phyloP scores from a whole-genome alignment of 129 eudicot species.

The Calendula officinalis region DNA sequence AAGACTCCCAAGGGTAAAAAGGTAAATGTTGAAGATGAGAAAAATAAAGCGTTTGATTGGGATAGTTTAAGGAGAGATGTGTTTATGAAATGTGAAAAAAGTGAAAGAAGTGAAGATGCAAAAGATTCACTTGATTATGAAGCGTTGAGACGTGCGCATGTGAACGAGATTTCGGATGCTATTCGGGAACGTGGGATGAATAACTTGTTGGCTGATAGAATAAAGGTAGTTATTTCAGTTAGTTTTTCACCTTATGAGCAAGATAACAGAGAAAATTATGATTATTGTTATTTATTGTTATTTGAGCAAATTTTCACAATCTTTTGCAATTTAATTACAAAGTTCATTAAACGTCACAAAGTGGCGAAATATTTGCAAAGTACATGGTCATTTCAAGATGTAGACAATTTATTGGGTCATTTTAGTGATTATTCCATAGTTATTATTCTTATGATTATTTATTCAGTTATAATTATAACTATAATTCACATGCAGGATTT shows the following conservation, averaged over 20 bases:
- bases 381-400: too few relatives aligned
- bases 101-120: conserved; percentile 49
- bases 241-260: too few relatives aligned
- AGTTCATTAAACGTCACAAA: too few relatives aligned
- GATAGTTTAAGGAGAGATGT: conserved; percentile 72
- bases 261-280: too few relatives aligned
- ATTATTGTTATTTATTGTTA: neutral
- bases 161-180: conserved; percentile 62
- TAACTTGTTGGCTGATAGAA: conserved; percentile 88
- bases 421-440: too few relatives aligned
- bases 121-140: conserved; percentile 88
- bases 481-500: conserved; percentile 53
- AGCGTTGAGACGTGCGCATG: conserved; percentile 74
- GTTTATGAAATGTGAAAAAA: conserved; percentile 35
- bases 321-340: too few relatives aligned
- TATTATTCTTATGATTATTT: too few relatives aligned
- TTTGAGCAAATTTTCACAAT: too few relatives aligned
- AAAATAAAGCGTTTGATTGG: conserved; percentile 63
- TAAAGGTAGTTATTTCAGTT: conserved; percentile 47
- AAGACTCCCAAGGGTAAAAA: conserved; percentile 45
- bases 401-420: too few relatives aligned
- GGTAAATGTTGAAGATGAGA: conserved; percentile 50
- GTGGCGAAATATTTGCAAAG: too few relatives aligned
- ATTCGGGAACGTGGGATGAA: conserved; percentile 97
- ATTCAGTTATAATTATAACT: neutral